Evolutionary conservation across 106 monocot species (phyloP).

Genomic region (Dendrobium catenatum): DNA sequence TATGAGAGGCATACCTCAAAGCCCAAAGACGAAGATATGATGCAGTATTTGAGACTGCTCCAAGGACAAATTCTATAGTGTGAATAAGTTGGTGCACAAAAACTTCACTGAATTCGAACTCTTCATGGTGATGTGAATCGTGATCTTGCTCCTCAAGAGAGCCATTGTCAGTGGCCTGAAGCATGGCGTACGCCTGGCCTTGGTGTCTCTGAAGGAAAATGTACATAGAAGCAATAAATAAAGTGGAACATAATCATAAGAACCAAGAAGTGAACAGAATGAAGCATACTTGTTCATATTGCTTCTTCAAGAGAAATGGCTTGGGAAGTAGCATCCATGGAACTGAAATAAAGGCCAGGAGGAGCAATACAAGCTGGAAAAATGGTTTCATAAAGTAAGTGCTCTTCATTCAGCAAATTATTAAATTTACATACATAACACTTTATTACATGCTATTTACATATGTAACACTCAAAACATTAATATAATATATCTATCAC

Average conservation of each 20-base stretch:
- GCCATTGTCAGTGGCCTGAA: conserved; percentile 65
- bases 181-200: conserved; percentile 66
- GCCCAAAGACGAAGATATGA: conserved; percentile 99
- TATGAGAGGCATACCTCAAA: conserved; percentile 47
- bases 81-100: conserved; percentile 98
- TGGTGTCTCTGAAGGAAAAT: conserved; percentile 65
- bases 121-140: conserved; percentile 63
- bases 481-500: too few species aligned
- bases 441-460: too few species aligned
- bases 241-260: background rate
- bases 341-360: conserved; percentile 81
- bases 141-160: conserved; percentile 57
- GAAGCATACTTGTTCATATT: conserved; percentile 36
- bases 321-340: conserved; percentile 86
- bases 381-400: conserved; percentile 2
- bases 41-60: conserved; percentile 96
- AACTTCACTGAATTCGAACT: conserved; percentile 93
- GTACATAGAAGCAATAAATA: conserved; percentile 10
- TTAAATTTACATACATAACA: background rate
- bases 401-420: background rate
- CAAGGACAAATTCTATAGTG: conserved; percentile 99
- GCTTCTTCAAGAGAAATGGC: conserved; percentile 53
- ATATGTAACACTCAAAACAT: too few species aligned
- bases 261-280: background rate
- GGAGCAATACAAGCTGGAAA: conserved; percentile 73